A percentile compares a stretch with the other conserved stretches of the same genome.
Evolutionary conservation across 768 basidiomycete genomes (phyloP).

Genomic region (Trametes gibbosa): DNA sequence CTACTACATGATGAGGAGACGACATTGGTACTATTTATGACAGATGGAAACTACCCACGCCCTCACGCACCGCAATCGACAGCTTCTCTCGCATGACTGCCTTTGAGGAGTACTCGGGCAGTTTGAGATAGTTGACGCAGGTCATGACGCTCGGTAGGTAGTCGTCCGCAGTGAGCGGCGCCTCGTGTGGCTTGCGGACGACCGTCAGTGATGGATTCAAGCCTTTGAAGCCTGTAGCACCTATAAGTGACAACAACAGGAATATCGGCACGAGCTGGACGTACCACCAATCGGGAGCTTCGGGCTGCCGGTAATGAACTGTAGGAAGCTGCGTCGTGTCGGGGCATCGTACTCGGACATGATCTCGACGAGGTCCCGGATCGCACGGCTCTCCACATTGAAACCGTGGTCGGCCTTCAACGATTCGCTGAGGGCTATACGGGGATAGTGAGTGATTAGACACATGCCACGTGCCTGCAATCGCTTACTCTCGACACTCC

Average conservation of each 20-base stretch:
- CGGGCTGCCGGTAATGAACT: slow-evolving; percentile 97
- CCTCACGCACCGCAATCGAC: slow-evolving; percentile 84
- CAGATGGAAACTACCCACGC: slow-evolving; percentile 95
- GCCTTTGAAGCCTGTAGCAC: slow-evolving; percentile 78
- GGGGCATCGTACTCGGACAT: slow-evolving; percentile 77
- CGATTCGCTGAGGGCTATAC: slow-evolving; percentile 77
- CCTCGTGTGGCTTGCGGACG: slow-evolving; percentile 94
- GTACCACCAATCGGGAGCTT: slow-evolving; percentile 93
- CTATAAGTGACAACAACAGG: not conserved
- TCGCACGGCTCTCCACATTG: slow-evolving; percentile 90
- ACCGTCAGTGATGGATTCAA: slow-evolving; percentile 93
- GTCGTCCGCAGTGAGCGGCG: slow-evolving; percentile 86
- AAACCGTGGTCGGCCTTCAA: slow-evolving; percentile 98
- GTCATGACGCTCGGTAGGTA: slow-evolving; percentile 99
- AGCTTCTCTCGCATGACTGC: slow-evolving; percentile 83
- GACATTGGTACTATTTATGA: slow-evolving; percentile 49
- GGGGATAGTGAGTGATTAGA: slow-evolving; percentile 6
- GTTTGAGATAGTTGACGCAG: slow-evolving; percentile 94
- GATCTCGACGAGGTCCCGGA: slow-evolving; percentile 81
- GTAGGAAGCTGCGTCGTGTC: slow-evolving; percentile 83
- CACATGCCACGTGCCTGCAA: not conserved
- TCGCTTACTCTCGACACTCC: slow-evolving; percentile 82
- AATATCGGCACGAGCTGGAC: slow-evolving; percentile 27
- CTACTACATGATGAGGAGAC: slow-evolving; percentile 10
- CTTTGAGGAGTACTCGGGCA: slow-evolving; percentile 93